These are phyloP conservation scores for Rhinocladiella mackenziei DNA, from an alignment of 2,329 filamentous ascomycete genomes.

Conservation along the genomic window DNA sequence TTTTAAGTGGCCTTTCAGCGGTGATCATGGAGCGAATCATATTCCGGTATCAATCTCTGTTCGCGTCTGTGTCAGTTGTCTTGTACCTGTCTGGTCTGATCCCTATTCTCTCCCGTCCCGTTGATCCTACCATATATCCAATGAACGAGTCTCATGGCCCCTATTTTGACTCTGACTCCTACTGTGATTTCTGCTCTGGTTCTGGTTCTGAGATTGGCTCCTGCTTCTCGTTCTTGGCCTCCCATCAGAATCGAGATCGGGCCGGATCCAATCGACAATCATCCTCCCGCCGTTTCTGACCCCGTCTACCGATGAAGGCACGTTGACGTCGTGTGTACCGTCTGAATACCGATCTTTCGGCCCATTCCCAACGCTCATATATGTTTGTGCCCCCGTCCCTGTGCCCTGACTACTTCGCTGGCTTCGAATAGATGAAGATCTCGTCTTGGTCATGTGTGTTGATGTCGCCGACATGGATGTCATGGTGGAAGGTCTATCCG, in stretches of 20 bases:
- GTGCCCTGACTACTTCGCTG: conserved; percentile 2
- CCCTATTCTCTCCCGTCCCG: no score
- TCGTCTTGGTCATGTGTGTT: not conserved
- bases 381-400: not conserved
- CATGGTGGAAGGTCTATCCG: conserved; percentile 4
- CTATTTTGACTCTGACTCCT: not conserved
- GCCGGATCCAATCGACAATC: conserved; percentile 24
- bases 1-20: no score
- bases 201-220: not conserved
- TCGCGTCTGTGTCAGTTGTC: no score
- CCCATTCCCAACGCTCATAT: conserved; percentile 5
- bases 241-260: no score
- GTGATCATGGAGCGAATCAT: no score
- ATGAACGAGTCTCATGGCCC: no score
- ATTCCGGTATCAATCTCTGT: no score
- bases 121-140: not conserved
- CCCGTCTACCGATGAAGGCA: conserved; percentile 17
- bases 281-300: conserved; percentile 16
- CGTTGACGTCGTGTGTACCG: conserved; percentile 4
- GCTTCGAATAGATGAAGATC: conserved; percentile 1
- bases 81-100: no score
- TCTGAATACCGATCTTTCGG: conserved; percentile 18
- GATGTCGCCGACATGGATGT: conserved; percentile 2
- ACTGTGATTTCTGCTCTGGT: conserved; percentile 6
- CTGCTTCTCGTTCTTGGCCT: not conserved